These are phyloP conservation scores for Collybia sordida DNA, from an alignment of 768 basidiomycete genomes.

Conservation along the genomic window DNA sequence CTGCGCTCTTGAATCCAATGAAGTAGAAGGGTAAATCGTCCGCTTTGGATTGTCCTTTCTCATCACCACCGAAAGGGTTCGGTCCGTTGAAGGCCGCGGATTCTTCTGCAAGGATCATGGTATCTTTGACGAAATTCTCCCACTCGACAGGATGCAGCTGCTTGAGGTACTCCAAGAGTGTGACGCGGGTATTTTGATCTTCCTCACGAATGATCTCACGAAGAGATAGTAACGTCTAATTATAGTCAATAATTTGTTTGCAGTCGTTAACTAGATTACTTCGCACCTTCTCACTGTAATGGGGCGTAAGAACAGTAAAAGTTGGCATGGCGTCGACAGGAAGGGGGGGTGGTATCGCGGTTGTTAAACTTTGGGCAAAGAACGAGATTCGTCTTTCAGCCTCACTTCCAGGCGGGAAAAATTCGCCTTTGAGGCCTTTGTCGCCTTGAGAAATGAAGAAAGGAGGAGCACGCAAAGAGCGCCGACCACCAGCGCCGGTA, in stretches of 20 bases:
- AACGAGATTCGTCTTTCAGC: conserved; percentile 98
- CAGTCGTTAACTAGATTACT: not conserved
- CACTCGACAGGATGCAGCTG: conserved; percentile 98
- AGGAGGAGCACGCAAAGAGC: conserved; percentile 90
- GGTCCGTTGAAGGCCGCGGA: conserved; percentile 81
- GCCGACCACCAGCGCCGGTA: conserved; percentile 71
- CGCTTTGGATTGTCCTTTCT: conserved; percentile 81
- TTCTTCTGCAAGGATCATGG: conserved; percentile 97
- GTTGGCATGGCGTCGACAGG: conserved; percentile 99
- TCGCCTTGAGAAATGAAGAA: conserved; percentile 98
- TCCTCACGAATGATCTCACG: conserved; percentile 99
- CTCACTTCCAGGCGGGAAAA: conserved; percentile 94
- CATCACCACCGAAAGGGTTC: conserved; percentile 65
- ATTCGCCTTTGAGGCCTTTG: conserved; percentile 75
- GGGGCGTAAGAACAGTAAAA: conserved; percentile 96
- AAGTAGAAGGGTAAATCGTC: conserved; percentile 98
- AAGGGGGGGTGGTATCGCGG: conserved; percentile 88
- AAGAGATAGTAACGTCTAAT: conserved; percentile 87
- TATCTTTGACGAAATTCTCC: conserved; percentile 99
- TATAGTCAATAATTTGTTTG: not conserved
- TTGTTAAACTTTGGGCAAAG: conserved; percentile 97
- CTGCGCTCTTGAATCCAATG: conserved; percentile 98
- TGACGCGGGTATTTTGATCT: conserved; percentile 95
- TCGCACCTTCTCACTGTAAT: conserved; percentile 94
- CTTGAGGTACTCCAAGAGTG: conserved; percentile 96